Evolutionary conservation across 2,329 filamentous ascomycete genomes (phyloP), one percentile per base, ranked within the genome.

Genomic region (Teratosphaeria gauchensis): DNA sequence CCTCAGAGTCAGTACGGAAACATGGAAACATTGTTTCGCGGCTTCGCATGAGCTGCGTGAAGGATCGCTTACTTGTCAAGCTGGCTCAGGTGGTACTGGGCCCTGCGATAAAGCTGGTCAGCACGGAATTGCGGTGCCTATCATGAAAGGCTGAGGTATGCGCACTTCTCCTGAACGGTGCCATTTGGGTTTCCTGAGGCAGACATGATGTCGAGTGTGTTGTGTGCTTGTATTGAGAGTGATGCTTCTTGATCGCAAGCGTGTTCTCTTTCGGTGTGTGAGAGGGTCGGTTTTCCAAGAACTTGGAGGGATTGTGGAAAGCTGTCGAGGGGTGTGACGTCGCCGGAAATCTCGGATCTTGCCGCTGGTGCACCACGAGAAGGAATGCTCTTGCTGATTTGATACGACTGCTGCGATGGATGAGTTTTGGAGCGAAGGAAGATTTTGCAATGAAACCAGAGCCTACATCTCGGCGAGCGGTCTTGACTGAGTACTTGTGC

Each of bases 51-150:
- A 56, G 54, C 28, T 14, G 32, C 3, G 58, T 38, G 54, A 19
- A n/a, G 21, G 21, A 21, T 48, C 3, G 42, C 4, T 16, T n/a
- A 28, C 31, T 55, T 87, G 78, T 95, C 90, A 77, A 95, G 86
- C 78, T 87, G 82, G 68, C 83, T 82, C 72, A 94, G 81, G 71
- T 90, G 87, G 70, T 87, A 69, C 62, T 72, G 69, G 35, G 69
- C 69, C 58, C 66, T 68, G 59, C 54, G 55, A 28, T 51, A 31
- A 16, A 28, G 35, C 14, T 56, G 35, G 38, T 21, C 35, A 52
- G 28, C 12, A 31, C 14, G 16, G 54, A 42, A 55, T 52, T 57
- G 56, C 19, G 38, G 14, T 30, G 38, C 33, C 16, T 28, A 51
- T 55, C 16, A 11, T 19, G 12, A 19, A 16, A 55, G 53, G 1